These are phyloP conservation scores for Melampsora occidentalis DNA, from an alignment of 1,284 basidiomycete genomes.

Conservation along the genomic window DNA sequence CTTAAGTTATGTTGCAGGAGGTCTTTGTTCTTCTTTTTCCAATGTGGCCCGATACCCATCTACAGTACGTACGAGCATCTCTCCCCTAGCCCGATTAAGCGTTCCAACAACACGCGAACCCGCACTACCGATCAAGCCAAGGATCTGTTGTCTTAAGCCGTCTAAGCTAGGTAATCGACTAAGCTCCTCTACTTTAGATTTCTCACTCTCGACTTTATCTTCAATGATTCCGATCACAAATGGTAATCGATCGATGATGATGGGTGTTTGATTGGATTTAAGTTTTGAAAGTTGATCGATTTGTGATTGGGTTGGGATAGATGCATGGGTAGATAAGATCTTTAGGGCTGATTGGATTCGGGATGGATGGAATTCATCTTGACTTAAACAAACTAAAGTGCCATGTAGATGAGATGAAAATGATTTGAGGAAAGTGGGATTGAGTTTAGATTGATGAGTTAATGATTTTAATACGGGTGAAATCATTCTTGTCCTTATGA, in stretches of 20 bases:
- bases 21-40: slow-evolving; percentile 5
- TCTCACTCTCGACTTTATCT: not conserved
- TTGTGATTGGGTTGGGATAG: not conserved
- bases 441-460: too few relatives aligned
- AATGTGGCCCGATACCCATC: slow-evolving; percentile 11
- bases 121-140: not conserved
- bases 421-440: not conserved
- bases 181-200: not conserved
- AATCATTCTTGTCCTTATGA: too few relatives aligned
- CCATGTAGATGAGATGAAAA: slow-evolving; percentile 10
- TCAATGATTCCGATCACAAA: slow-evolving; percentile 12
- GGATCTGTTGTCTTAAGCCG: not conserved
- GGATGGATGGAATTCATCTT: not conserved
- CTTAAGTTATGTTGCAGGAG: not conserved
- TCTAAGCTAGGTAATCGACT: not conserved
- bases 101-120: not conserved
- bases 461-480: too few relatives aligned
- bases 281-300: not conserved
- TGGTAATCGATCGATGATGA: slow-evolving; percentile 8
- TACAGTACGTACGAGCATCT: not conserved
- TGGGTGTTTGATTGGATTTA: not conserved
- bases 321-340: not conserved
- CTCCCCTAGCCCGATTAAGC: not conserved
- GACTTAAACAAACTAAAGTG: not conserved
- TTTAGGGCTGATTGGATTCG: not conserved